Conservation (phyloP, 345 rosid genomes). For the Murraya paniculata region DNA sequence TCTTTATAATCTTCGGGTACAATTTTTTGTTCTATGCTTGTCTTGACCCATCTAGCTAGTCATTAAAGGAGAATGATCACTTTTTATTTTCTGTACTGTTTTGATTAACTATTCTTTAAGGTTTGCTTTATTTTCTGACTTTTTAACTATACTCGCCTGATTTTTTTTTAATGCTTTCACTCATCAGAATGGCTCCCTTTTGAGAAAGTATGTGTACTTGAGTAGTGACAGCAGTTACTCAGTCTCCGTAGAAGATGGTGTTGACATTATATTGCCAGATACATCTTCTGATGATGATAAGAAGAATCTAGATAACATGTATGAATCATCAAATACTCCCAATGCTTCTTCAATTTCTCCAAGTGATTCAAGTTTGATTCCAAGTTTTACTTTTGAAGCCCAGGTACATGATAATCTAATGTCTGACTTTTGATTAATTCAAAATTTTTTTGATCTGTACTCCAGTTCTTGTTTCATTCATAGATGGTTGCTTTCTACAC, state of each 20-base stretch:
- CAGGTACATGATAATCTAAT: constrained; percentile 50
- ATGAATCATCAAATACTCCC: constrained; percentile 36
- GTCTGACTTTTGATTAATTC: not conserved
- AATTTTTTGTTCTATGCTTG: not conserved
- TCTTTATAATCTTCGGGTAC: not conserved
- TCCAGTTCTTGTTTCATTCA: not conserved
- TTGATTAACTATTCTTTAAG: not conserved
- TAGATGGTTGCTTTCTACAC: not conserved
- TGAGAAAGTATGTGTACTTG: constrained; percentile 83
- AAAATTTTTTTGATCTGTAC: constrained; percentile 4
- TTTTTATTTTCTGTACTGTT: not conserved
- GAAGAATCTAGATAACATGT: constrained; percentile 32
- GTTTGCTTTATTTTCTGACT: constrained; percentile 9
- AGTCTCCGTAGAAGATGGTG: constrained; percentile 78
- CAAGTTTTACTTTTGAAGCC: constrained; percentile 86
- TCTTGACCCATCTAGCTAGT: not conserved
- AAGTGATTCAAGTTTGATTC: constrained; percentile 40
- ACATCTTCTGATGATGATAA: constrained; percentile 44
- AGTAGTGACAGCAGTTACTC: constrained; percentile 92
- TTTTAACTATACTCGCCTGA: not conserved
- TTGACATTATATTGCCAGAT: constrained; percentile 63
- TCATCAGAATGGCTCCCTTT: constrained; percentile 77
- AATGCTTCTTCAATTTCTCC: constrained; percentile 35
- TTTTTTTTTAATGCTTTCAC: constrained; percentile 16
- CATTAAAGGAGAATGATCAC: not conserved